Evolutionary conservation across 1,284 basidiomycete species (phyloP).

Genomic region (Puccinia novopanici): DNA sequence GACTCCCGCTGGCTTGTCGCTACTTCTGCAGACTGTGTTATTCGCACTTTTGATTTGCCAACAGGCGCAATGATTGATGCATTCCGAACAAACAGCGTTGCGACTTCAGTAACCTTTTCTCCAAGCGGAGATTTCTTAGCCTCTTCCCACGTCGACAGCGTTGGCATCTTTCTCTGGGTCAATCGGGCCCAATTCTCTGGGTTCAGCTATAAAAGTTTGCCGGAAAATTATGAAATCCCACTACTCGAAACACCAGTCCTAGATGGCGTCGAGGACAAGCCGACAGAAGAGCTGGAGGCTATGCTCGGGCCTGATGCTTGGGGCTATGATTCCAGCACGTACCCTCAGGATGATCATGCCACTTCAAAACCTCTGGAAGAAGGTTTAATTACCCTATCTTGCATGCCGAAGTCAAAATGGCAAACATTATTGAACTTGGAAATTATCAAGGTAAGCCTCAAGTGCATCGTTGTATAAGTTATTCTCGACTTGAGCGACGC

Average conservation of each 20-base stretch:
- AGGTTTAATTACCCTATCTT: constrained; percentile 86
- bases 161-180: constrained; percentile 94
- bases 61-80: constrained; percentile 88
- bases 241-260: constrained; percentile 81
- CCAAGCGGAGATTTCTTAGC: constrained; percentile 95
- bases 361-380: constrained; percentile 57
- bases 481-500: neutral
- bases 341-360: constrained; percentile 51
- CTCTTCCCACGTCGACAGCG: constrained; percentile 87
- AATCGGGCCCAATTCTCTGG: constrained; percentile 92
- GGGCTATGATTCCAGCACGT: neutral
- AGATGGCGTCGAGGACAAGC: constrained; percentile 71
- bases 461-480: neutral
- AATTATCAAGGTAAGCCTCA: constrained; percentile 74
- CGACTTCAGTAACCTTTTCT: constrained; percentile 87
- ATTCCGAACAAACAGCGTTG: constrained; percentile 84
- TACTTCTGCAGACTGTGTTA: constrained; percentile 83
- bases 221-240: constrained; percentile 73
- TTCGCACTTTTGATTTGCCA: constrained; percentile 94
- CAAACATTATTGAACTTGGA: constrained; percentile 94
- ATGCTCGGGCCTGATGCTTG: constrained; percentile 26
- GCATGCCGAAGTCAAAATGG: constrained; percentile 90
- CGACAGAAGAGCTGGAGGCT: constrained; percentile 48
- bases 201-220: constrained; percentile 75
- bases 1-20: constrained; percentile 91